Percentiles rank a stretch among this genome's conserved stretches.
Evolutionary conservation across 75 land plant species (phyloP).

Genomic region (Picea sitchensis): DNA sequence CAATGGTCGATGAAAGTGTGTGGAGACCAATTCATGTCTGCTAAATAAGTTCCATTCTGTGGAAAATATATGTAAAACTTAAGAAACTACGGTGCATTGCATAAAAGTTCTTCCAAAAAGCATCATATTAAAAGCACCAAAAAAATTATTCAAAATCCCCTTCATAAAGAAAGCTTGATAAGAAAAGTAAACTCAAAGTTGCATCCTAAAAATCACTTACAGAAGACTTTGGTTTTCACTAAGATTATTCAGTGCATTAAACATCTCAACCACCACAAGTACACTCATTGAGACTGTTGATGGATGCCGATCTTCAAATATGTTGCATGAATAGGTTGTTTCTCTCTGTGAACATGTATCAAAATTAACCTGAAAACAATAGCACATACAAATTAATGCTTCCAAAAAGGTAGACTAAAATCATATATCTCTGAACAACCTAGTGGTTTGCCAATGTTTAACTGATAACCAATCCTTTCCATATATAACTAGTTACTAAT

Average conservation of each 20-base stretch:
- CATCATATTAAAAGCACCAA: background rate
- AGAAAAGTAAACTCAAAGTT: background rate
- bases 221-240: conserved; percentile 98
- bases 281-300: conserved; percentile 99
- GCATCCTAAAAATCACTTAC: conserved; percentile 42
- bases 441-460: background rate
- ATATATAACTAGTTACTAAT: background rate
- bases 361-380: conserved; percentile 74
- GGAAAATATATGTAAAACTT: background rate
- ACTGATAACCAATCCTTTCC: background rate
- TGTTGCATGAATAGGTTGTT: conserved; percentile 71
- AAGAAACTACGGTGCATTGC: background rate
- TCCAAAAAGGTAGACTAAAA: background rate
- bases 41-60: too few relatives aligned
- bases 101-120: background rate
- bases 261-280: conserved; percentile 99
- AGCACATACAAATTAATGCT: background rate
- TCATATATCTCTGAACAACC: background rate
- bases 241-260: conserved; percentile 95
- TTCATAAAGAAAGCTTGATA: background rate
- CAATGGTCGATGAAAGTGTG: too few relatives aligned
- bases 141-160: background rate
- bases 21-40: too few relatives aligned
- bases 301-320: conserved; percentile 91
- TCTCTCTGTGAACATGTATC: conserved; percentile 76